Evolutionary conservation across 352 stramenopile genomes (phyloP).

Genomic region (Phytophthora uliginosa): DNA sequence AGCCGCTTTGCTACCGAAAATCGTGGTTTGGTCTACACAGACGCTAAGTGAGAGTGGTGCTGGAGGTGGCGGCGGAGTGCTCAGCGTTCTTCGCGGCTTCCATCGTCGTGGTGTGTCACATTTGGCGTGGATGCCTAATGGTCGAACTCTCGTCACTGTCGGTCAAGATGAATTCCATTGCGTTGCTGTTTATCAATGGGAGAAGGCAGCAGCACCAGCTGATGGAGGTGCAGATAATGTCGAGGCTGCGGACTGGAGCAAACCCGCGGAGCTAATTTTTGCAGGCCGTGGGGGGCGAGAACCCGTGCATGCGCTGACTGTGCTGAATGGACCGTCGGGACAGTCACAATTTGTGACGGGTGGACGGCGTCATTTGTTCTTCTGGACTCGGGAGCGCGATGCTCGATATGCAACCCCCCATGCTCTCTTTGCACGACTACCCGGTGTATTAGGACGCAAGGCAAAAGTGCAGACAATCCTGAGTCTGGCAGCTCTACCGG

Average conservation of each 20-base stretch:
- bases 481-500: constrained; percentile 56
- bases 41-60: constrained; percentile 38
- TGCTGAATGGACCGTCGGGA: constrained; percentile 29
- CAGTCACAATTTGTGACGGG: constrained; percentile 72
- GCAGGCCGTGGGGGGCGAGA: constrained; percentile 56
- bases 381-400: constrained; percentile 77
- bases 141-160: constrained; percentile 70
- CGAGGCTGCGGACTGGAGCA: constrained; percentile 57
- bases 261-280: constrained; percentile 65
- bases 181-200: constrained; percentile 86
- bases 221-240: constrained; percentile 3
- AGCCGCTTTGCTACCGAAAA: constrained; percentile 62
- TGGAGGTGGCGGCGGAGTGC: constrained; percentile 43
- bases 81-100: constrained; percentile 76
- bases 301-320: constrained; percentile 53
- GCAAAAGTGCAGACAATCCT: constrained; percentile 77
- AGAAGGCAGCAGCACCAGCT: constrained; percentile 18
- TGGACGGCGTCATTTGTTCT: constrained; percentile 73
- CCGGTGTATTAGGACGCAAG: constrained; percentile 74
- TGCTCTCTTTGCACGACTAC: constrained; percentile 58
- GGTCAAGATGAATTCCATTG: constrained; percentile 78
- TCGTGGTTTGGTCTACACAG: constrained; percentile 74
- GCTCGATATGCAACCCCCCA: constrained; percentile 59
- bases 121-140: constrained; percentile 80
- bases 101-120: constrained; percentile 72